These are phyloP conservation scores for Talaromyces sp. DNA, from an alignment of 2,329 filamentous ascomycete genomes.

Conservation along the genomic window DNA sequence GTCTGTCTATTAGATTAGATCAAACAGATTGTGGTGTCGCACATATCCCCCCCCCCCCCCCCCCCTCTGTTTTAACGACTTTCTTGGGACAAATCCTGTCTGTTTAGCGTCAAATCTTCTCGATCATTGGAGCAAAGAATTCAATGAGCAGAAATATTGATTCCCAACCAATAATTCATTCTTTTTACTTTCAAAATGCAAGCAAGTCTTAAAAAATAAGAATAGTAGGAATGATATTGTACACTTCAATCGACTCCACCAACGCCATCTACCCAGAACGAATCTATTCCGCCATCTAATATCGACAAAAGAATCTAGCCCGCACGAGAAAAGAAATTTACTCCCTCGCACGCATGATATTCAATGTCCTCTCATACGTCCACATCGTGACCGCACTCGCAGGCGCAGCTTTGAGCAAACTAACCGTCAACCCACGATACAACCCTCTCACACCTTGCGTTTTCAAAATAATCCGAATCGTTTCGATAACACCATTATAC, in stretches of 20 bases:
- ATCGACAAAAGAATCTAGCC: not conserved
- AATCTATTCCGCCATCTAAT: not conserved
- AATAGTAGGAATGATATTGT: not conserved
- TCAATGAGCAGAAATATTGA: not conserved
- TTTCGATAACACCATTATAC: conserved; percentile 66
- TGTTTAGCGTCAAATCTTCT: conserved; percentile 1
- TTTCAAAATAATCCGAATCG: conserved; percentile 64
- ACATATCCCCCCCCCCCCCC: conserved; percentile 10
- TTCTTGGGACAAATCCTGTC: not conserved
- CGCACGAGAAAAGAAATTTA: not conserved
- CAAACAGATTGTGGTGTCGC: conserved; percentile 3
- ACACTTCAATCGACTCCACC: not conserved
- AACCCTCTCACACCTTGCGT: conserved; percentile 75
- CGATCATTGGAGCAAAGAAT: not conserved
- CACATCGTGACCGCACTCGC: conserved; percentile 89
- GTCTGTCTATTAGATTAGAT: not conserved
- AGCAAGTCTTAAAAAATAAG: not conserved
- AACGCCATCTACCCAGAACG: not conserved
- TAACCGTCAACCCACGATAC: conserved; percentile 84
- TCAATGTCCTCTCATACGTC: conserved; percentile 81
- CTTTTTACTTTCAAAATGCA: not conserved
- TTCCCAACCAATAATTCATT: conserved; percentile 1
- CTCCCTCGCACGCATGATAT: conserved; percentile 49
- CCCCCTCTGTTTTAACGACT: not conserved
- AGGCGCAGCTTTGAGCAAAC: conserved; percentile 90